These are phyloP conservation scores for Neurospora cerealis DNA, from an alignment of 495 filamentous ascomycete species.

Conservation along the genomic window DNA sequence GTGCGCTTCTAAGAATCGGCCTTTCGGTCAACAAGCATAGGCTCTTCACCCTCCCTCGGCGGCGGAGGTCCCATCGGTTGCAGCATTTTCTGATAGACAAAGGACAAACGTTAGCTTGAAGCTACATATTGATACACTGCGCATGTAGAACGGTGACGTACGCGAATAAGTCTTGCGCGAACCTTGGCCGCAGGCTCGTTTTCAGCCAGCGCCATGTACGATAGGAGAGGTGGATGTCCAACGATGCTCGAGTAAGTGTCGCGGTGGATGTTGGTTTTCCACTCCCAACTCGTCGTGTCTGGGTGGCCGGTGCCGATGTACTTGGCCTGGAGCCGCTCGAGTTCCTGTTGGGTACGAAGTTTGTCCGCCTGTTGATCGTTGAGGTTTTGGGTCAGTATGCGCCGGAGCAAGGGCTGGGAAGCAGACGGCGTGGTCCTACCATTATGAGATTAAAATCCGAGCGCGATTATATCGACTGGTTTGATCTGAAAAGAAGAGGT, in stretches of 20 bases:
- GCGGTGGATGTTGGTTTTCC: conserved; percentile 82
- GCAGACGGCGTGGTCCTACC: neutral
- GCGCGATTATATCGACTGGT: neutral
- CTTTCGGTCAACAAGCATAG: conserved; percentile 1
- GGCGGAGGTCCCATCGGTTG: conserved; percentile 81
- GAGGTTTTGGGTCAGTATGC: neutral
- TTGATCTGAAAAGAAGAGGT: neutral
- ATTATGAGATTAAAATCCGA: neutral
- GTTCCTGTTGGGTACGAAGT: conserved; percentile 91
- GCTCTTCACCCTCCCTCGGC: conserved; percentile 44
- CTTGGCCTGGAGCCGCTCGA: conserved; percentile 87
- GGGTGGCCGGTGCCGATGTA: conserved; percentile 97
- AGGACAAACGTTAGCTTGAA: neutral
- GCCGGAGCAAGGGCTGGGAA: neutral
- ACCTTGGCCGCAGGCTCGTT: conserved; percentile 72
- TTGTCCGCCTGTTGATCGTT: conserved; percentile 66
- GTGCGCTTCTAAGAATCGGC: neutral
- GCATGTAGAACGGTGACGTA: conserved; percentile 11
- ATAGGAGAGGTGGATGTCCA: conserved; percentile 78
- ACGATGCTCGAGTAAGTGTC: conserved; percentile 76
- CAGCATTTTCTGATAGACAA: conserved; percentile 61
- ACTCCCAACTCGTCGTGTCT: conserved; percentile 94
- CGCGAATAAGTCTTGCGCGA: conserved; percentile 66
- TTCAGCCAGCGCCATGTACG: conserved; percentile 84
- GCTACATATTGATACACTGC: neutral